A percentile compares a stretch with the other conserved stretches of the same genome.
phyloP scores from a whole-genome alignment of 352 stramenopile genomes.

The Phytophthora lateralis region DNA sequence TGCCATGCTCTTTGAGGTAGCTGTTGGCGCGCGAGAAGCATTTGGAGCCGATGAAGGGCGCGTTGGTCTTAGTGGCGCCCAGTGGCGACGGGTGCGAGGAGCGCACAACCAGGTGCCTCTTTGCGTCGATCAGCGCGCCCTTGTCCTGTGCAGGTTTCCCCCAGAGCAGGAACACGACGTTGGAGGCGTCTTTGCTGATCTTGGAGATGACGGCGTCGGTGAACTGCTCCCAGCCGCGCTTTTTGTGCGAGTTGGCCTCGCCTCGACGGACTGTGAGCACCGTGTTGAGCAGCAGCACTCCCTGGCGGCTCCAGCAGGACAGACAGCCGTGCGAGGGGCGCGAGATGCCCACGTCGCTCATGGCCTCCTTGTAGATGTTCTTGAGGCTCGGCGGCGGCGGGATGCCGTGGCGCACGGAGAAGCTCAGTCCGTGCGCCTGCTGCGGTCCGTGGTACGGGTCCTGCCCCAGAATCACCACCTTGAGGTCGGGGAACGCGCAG shows the following conservation, averaged over 20 bases:
- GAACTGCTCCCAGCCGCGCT: conserved; percentile 97
- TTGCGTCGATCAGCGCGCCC: conserved; percentile 72
- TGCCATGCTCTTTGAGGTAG: conserved; percentile 76
- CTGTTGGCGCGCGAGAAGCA: conserved; percentile 90
- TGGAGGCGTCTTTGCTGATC: conserved; percentile 72
- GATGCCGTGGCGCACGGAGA: conserved; percentile 92
- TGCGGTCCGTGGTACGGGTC: conserved; percentile 90
- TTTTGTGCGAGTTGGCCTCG: conserved; percentile 95
- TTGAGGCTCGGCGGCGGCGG: conserved; percentile 92
- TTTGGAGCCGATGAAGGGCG: conserved; percentile 95
- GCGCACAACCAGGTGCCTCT: conserved; percentile 86
- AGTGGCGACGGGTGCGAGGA: conserved; percentile 95
- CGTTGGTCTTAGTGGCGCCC: conserved; percentile 94
- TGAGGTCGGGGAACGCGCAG: conserved; percentile 85
- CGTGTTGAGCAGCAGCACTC: conserved; percentile 98
- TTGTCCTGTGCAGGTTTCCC: conserved; percentile 95
- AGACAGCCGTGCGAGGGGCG: conserved; percentile 92
- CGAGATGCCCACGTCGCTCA: conserved; percentile 74
- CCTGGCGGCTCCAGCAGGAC: conserved; percentile 92
- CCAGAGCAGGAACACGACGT: conserved; percentile 99
- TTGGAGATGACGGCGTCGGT: conserved; percentile 94
- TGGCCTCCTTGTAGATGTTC: conserved; percentile 99
- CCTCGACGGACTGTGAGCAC: conserved; percentile 95
- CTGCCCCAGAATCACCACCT: conserved; percentile 95
- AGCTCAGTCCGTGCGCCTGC: conserved; percentile 89